Base-by-base conservation (phyloP, 495 filamentous ascomycete species). In the Aspergillus indologenus region DNA sequence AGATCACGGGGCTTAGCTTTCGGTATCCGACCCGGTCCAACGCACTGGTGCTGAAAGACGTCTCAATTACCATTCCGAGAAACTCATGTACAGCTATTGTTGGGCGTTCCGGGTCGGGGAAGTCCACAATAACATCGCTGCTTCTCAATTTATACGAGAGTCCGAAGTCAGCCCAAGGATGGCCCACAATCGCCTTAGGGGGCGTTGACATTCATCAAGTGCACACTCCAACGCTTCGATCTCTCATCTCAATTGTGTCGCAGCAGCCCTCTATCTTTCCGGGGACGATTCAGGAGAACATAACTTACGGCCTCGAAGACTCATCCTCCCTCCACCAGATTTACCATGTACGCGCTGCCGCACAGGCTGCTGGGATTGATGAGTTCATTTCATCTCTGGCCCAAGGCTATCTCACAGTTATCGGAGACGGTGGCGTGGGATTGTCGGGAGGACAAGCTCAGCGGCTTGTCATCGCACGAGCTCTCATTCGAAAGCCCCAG, bases 391-490 rank as follows among this genome's bases (percentile, higher is more conserved):
- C 66, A 14, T 84, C 82, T n/a, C 81, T 97, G 0, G 84, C 87
- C 0, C 61, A 77, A 0, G 90, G 90, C 8, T 97, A 96, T 70
- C 71, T 79, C 26, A 96, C 92, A 0, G 59, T 82, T 0, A 79
- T 97, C 14, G 90, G 90, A 12, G 89, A 92, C 53, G 90, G 91
- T 14, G 91, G 90, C 0, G 74, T 83, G 19, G 79, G 81, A 0
- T 68, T 98, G 1, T 90, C 87, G 0, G 92, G 91, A 2, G 94
- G 94, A 0, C 94, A 98, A 64, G 85, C 86, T 2, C 92, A 96
- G 65, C 81, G 91, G 0, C 60, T 98, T 6, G 84, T 86, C 5
- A 92, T 98, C 55, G 91, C 92, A 2, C 75, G 94, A 1, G 92
- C 93, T 4, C 71, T 98, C 1, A 76, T 89, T 3, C 76, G 90